Evolutionary conservation across 2,329 filamentous ascomycete genomes (phyloP).

Genomic region (Aureobasidium sp.): DNA sequence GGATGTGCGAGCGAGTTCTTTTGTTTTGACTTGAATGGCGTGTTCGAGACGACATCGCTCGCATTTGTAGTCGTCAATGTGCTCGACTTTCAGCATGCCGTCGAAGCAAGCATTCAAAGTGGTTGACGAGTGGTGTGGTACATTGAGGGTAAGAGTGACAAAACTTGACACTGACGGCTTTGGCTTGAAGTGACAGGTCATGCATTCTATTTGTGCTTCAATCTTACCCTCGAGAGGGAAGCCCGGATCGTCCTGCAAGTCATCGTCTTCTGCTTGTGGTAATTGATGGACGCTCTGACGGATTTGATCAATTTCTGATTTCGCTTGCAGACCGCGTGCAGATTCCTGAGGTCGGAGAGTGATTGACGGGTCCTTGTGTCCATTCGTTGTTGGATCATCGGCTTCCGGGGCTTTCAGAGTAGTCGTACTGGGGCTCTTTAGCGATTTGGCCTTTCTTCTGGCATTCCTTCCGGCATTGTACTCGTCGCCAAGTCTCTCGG

Average conservation of each 20-base stretch:
- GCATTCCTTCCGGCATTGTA: slow-evolving; percentile 79
- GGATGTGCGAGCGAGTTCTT: slow-evolving; percentile 34
- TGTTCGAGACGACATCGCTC: slow-evolving; percentile 85
- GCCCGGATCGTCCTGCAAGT: slow-evolving; percentile 48
- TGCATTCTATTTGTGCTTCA: slow-evolving; percentile 92
- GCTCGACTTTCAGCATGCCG: slow-evolving; percentile 86
- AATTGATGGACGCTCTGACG: slow-evolving; percentile 5
- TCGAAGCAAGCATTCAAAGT: slow-evolving; percentile 86
- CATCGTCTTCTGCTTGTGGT: slow-evolving; percentile 25
- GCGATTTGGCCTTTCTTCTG: slow-evolving; percentile 48
- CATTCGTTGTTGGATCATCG: not conserved
- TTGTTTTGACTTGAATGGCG: slow-evolving; percentile 55
- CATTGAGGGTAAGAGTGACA: slow-evolving; percentile 84
- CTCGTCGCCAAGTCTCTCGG: slow-evolving; percentile 87
- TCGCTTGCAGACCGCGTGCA: slow-evolving; percentile 5
- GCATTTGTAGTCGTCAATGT: slow-evolving; percentile 95
- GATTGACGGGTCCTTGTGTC: not conserved
- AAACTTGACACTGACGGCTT: slow-evolving; percentile 78
- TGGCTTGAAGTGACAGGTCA: slow-evolving; percentile 82
- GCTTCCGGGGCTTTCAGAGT: not conserved
- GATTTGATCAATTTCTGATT: slow-evolving; percentile 10
- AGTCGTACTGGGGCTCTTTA: slow-evolving; percentile 12
- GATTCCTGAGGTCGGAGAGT: not conserved
- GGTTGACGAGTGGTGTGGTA: slow-evolving; percentile 72
- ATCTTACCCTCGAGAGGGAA: slow-evolving; percentile 90